Evolutionary conservation across 257 asterid genomes (phyloP).

Genomic region (Haberlea rhodopensis): DNA sequence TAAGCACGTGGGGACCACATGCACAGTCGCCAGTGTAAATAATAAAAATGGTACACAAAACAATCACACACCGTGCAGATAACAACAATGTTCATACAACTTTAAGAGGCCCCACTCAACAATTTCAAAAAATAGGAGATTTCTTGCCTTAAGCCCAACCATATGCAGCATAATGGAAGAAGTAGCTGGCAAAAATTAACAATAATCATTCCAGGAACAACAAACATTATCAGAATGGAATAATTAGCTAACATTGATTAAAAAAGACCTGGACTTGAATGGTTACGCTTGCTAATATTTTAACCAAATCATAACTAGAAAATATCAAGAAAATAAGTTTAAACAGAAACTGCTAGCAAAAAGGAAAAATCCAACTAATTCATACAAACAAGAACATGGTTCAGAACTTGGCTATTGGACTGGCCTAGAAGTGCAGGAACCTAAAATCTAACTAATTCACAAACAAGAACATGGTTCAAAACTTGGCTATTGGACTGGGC

Average conservation of each 20-base stretch:
- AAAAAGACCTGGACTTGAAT: too few relatives aligned
- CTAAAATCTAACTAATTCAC: not conserved
- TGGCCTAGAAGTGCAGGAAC: not conserved
- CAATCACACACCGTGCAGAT: not conserved
- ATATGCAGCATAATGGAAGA: not conserved
- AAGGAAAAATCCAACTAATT: not conserved
- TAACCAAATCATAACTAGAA: not conserved
- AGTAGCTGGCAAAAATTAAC: not conserved
- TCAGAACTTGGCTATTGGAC: not conserved
- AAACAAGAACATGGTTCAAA: not conserved
- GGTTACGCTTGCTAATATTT: too few relatives aligned
- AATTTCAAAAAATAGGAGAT: not conserved
- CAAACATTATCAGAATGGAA: slow-evolving; percentile 2
- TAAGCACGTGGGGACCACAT: too few relatives aligned
- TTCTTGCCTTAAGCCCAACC: slow-evolving; percentile 1
- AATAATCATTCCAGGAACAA: not conserved
- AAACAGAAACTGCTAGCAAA: not conserved
- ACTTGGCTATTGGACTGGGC: not conserved
- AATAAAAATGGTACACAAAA: not conserved
- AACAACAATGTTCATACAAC: not conserved
- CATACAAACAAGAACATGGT: not conserved
- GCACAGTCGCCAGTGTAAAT: too few relatives aligned
- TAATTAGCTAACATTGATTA: too few relatives aligned
- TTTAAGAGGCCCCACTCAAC: not conserved
- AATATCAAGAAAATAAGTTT: not conserved